Percentiles rank a stretch among this genome's conserved stretches.
These are phyloP conservation scores for Penicillium sp. DNA, from an alignment of 2,329 filamentous ascomycete genomes.

Conservation along the genomic window DNA sequence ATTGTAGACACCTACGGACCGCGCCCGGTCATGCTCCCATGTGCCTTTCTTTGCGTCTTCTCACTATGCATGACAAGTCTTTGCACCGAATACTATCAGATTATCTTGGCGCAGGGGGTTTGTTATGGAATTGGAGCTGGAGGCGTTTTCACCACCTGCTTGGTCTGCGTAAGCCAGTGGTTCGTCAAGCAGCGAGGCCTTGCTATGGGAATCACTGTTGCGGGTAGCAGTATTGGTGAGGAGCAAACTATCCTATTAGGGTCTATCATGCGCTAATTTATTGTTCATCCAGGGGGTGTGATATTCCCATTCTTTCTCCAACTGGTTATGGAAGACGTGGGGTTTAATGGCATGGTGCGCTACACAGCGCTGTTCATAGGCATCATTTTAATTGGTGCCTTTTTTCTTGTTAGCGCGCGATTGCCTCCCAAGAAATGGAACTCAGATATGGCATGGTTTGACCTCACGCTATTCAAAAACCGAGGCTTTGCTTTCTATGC, in stretches of 20 bases:
- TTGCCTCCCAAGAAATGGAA: not conserved
- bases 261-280: not conserved
- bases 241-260: not conserved
- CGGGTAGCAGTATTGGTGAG: slow-evolving; percentile 2
- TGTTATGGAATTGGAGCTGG: not conserved
- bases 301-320: not conserved
- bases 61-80: not conserved
- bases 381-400: not conserved
- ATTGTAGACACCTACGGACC: not conserved
- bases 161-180: not conserved
- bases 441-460: not conserved
- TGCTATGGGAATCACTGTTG: slow-evolving; percentile 2
- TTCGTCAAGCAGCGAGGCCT: slow-evolving; percentile 2
- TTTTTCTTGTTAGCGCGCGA: not conserved
- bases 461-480: not conserved
- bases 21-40: not conserved
- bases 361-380: not conserved
- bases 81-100: not conserved
- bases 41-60: not conserved
- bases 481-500: slow-evolving; percentile 14
- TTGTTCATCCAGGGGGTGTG: not conserved
- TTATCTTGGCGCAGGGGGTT: not conserved
- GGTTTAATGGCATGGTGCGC: not conserved
- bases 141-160: slow-evolving; percentile 1
- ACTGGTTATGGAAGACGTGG: not conserved